These are phyloP conservation scores for Pseudomassariella vexata DNA, from an alignment of 2,329 filamentous ascomycete species.

Conservation along the genomic window DNA sequence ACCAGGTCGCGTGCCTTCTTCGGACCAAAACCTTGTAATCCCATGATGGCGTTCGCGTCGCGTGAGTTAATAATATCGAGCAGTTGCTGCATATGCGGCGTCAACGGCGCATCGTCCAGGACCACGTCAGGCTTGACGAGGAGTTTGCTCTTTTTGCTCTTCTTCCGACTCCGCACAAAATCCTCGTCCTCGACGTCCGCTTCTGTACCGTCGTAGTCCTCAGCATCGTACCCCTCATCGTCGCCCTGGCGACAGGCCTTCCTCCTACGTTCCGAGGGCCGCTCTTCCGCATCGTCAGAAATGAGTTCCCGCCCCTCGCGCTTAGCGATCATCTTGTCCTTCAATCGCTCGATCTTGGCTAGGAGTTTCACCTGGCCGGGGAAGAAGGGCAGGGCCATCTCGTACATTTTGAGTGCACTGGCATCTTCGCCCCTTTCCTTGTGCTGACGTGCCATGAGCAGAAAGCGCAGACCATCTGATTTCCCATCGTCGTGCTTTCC, in stretches of 20 bases:
- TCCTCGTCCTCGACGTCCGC: constrained; percentile 32
- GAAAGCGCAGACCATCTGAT: constrained; percentile 75
- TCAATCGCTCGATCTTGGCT: constrained; percentile 62
- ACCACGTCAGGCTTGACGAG: constrained; percentile 7
- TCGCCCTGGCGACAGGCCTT: constrained; percentile 10
- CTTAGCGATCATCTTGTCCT: constrained; percentile 40
- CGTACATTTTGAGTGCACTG: constrained; percentile 79
- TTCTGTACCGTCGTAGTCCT: constrained; percentile 13
- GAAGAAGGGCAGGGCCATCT: constrained; percentile 78
- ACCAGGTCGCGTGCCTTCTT: constrained; percentile 63
- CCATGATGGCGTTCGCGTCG: constrained; percentile 58
- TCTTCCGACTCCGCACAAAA: constrained; percentile 14
- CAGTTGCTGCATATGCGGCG: constrained; percentile 56
- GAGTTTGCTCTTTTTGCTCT: constrained; percentile 15
- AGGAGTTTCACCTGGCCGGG: constrained; percentile 75
- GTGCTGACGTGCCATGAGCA: constrained; percentile 89
- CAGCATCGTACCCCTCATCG: constrained; percentile 11
- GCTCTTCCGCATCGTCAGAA: not conserved
- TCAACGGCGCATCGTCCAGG: constrained; percentile 27
- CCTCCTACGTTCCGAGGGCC: constrained; percentile 6
- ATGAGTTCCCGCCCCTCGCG: constrained; percentile 16
- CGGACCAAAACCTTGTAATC: constrained; percentile 63
- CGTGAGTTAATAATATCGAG: constrained; percentile 70
- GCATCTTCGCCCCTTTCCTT: constrained; percentile 76
- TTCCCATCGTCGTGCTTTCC: constrained; percentile 63